Percentiles rank a stretch among this genome's conserved stretches.
These are phyloP conservation scores for Ascochyta koolunga DNA, from an alignment of 2,329 filamentous ascomycete genomes.

Conservation along the genomic window DNA sequence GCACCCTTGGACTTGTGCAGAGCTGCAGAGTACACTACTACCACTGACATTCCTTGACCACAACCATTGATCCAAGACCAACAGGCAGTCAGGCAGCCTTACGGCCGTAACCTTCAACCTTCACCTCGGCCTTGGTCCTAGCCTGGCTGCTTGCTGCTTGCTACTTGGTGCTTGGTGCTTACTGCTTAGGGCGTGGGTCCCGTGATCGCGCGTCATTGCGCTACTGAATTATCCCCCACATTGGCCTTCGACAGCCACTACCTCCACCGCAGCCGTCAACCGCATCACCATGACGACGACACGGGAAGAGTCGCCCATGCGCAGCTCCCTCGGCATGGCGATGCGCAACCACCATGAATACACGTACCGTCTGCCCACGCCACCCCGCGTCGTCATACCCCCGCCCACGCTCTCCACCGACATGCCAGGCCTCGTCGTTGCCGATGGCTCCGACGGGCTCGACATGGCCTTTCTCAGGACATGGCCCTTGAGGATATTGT, in stretches of 20 bases:
- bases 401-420: constrained; percentile 51
- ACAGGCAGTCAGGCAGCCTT: neutral
- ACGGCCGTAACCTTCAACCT: too few species aligned
- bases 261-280: neutral
- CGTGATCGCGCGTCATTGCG: constrained; percentile 16
- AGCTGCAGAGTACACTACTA: too few species aligned
- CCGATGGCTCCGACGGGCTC: constrained; percentile 27
- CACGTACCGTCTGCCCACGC: constrained; percentile 54
- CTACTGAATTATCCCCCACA: constrained; percentile 8
- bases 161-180: too few species aligned
- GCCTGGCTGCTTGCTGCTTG: too few species aligned
- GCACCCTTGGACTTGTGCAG: too few species aligned
- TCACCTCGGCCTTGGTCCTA: too few species aligned
- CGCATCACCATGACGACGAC: constrained; percentile 21
- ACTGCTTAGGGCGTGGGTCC: constrained; percentile 1
- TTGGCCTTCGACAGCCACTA: neutral
- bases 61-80: neutral
- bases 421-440: constrained; percentile 47
- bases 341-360: constrained; percentile 47
- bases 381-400: constrained; percentile 56
- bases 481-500: constrained; percentile 36
- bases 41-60: neutral
- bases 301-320: constrained; percentile 40
- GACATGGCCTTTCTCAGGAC: constrained; percentile 47
- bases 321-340: constrained; percentile 33